Evolutionary conservation across 1,139 yeast genomes (phyloP), one percentile per base, ranked within the genome.

Genomic region (Pneumocystis jirovecii): DNA sequence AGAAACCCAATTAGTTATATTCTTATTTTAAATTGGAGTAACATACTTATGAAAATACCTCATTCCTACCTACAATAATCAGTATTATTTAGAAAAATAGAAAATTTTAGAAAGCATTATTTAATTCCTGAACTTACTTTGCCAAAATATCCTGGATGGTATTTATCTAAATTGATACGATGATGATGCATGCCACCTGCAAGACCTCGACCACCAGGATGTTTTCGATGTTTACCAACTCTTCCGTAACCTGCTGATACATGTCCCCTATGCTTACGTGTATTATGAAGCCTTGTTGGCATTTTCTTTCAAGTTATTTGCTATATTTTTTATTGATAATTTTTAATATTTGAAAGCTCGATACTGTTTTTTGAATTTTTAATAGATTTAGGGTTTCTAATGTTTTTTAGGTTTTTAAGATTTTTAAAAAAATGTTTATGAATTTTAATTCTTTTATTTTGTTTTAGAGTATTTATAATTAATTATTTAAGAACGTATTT

Each of bases 91-190:
- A 50, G 17, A 50, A 15, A 29, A 50, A 17, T 31, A 21, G 31
- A 4, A 10, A 50, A 15, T 15, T 2, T 17, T 15, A 8, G 4
- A 19, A 50, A 44, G 31, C 5, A 50, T 19, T 25, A 25, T 25
- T 50, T 50, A 25, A 19, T 50, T 25, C 17, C 4, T 50, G 17
- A 8, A 12, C 57, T 50, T 80, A 95, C 97, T 85, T 95, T 95
- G 88, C 99, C 99, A 83, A 95, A 95, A 95, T 95, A 95, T 90
- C 99, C 99, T 78, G 98, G 98, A 82, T 95, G 99, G 96, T 88
- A 95, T 83, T 91, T 93, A 82, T 95, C 63, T 29, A 40, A 12
- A 25, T 61, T 44, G 57, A 44, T 61, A 15, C 63, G 57, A 39
- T 37, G 63, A 61, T 39, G 63, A 61, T 61, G 63, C 83, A 85